phyloP scores from a whole-genome alignment of 2,329 filamentous ascomycete genomes.

The Didymellaceae sp. region DNA sequence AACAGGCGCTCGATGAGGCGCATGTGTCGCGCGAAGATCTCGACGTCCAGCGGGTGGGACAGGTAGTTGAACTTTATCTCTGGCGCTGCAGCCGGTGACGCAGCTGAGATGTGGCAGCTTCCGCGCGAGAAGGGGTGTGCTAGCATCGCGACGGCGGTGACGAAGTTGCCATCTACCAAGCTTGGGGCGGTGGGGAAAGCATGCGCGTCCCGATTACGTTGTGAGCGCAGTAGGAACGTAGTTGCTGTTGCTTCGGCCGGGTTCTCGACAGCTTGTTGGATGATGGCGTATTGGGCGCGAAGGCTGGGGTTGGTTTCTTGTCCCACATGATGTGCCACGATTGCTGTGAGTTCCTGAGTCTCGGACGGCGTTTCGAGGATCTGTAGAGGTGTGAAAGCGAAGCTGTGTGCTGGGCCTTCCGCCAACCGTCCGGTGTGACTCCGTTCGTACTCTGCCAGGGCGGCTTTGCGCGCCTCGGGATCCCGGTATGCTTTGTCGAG shows the following conservation, averaged over 20 bases:
- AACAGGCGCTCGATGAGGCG: conserved; percentile 43
- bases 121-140: conserved; percentile 53
- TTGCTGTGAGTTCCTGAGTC: conserved; percentile 19
- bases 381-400: conserved; percentile 29
- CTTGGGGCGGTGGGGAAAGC: conserved; percentile 18
- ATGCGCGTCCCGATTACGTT: conserved; percentile 17
- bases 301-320: conserved; percentile 9
- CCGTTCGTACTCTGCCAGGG: conserved; percentile 20
- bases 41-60: conserved; percentile 53
- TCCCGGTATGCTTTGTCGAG: conserved; percentile 17
- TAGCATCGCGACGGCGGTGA: conserved; percentile 21
- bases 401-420: conserved; percentile 27
- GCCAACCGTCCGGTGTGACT: conserved; percentile 24
- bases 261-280: conserved; percentile 21
- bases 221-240: conserved; percentile 22
- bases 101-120: conserved; percentile 47
- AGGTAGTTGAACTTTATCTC: conserved; percentile 53
- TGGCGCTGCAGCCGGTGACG: conserved; percentile 34
- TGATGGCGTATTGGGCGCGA: conserved; percentile 20
- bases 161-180: conserved; percentile 24
- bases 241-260: conserved; percentile 28
- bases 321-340: conserved; percentile 7
- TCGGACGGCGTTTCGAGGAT: conserved; percentile 22
- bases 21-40: conserved; percentile 48
- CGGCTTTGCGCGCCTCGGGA: conserved; percentile 17